These are phyloP conservation scores for Paraphaeosphaeria sporulosa DNA, from an alignment of 2,329 filamentous ascomycete species.

Conservation along the genomic window DNA sequence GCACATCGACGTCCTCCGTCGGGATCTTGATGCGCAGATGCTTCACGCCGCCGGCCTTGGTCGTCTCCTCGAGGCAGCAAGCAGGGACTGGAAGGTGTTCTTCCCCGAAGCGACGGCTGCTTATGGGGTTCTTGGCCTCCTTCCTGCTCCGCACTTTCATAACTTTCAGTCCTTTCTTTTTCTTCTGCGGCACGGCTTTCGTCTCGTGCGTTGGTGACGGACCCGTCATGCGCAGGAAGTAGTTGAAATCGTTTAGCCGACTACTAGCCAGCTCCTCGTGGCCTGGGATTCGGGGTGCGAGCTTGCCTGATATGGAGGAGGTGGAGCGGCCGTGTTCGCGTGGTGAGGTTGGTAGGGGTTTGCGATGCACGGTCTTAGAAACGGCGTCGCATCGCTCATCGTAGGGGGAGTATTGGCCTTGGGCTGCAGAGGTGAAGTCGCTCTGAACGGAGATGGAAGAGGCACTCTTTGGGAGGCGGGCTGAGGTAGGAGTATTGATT, in stretches of 20 bases:
- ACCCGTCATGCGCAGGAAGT: conserved; percentile 41
- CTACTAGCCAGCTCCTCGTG: conserved; percentile 39
- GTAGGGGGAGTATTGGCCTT: conserved; percentile 34
- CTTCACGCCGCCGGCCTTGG: conserved; percentile 31
- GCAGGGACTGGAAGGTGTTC: conserved; percentile 27
- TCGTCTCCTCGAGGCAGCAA: conserved; percentile 40
- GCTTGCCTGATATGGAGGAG: conserved; percentile 20
- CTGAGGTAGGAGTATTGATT: conserved; percentile 24
- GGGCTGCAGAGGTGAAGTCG: conserved; percentile 32
- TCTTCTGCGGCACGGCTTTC: conserved; percentile 16
- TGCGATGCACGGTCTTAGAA: conserved; percentile 23
- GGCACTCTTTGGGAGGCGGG: conserved; percentile 18
- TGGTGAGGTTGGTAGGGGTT: conserved; percentile 7
- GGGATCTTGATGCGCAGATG: conserved; percentile 42
- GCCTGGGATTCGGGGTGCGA: conserved; percentile 44
- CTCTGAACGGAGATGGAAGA: conserved; percentile 25
- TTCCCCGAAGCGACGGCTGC: conserved; percentile 27
- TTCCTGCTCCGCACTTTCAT: conserved; percentile 36
- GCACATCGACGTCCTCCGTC: conserved; percentile 15
- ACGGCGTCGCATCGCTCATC: conserved; percentile 23
- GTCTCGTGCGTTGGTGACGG: conserved; percentile 23
- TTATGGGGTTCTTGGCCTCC: conserved; percentile 28
- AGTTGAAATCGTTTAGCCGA: conserved; percentile 40
- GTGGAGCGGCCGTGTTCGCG: conserved; percentile 10
- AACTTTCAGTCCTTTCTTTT: conserved; percentile 30